Evolutionary conservation across 108 stramenopile species (phyloP), one percentile per base, ranked within the genome.

Genomic region (Skeletonema potamos): DNA sequence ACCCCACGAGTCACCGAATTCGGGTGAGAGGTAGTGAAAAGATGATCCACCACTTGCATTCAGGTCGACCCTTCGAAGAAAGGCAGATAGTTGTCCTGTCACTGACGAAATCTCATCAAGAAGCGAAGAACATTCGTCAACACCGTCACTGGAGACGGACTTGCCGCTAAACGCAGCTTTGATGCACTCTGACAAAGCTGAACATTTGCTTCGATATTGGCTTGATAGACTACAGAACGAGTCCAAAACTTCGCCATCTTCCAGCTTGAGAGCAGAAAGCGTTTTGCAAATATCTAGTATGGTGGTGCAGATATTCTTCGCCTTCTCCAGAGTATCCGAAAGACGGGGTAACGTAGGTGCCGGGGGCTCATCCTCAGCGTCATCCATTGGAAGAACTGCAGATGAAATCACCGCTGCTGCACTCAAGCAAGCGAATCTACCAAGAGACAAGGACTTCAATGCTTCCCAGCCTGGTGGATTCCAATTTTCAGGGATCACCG

Each of bases 1-100:
- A 54, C 78, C 77, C 92, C 92, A 93, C 30, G 85, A 63, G 70
- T 91, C 90, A 20, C 73, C 86, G 55, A 73, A 85, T 81, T 93
- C 90, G 2, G 90, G 89, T 3, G 92, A 93, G n/a, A 93, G 78
- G 9, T 72, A 76, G 61, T 91, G 88, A 66, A 82, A 84, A 6
- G 41, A 54, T 1, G 72, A 62, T 44, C 77, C 73, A 20, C 85
- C 86, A 24, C 67, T 26, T 30, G 62, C 79, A 17, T 58, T 62
- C 10, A 66, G 57, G 18, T 72, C 41, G 32, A 64, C 34, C 55
- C 72, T 79, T 6, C 78, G 65, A 27, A 72, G 51, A 28, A 72
- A 54, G 2, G 71, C 66, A 48, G 71, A 58, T 18, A 79, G 65
- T 28, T 63, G 70, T 48, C 70, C 41, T 15, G 51, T 59, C 2